Base-by-base conservation (phyloP, 2,329 filamentous ascomycete genomes). In the Colletotrichum spinosum region DNA sequence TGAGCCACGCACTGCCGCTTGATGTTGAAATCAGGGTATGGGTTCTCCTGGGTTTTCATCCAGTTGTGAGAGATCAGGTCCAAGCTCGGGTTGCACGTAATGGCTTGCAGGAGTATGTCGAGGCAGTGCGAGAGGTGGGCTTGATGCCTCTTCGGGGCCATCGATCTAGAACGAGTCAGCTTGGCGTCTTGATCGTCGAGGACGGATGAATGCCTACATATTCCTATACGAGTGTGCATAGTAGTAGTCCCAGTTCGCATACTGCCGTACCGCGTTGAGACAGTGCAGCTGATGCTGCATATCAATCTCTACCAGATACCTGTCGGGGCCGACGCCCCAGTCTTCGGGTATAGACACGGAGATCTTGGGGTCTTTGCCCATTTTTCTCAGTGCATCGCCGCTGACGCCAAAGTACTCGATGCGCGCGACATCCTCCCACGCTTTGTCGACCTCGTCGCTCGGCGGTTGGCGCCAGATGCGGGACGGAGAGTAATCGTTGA, bases 401-500 rank as follows among this genome's bases (percentile, higher is more conserved):
- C 42, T 66, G 13, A 66, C 37, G 15, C 59, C 63, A 10, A 66
- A 66, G 13, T 63, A 66, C 37, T 66, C 63, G 7, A 66, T 66
- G 13, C 54, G 48, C 1, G 63, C 53, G 12, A 66, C 41, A 6
- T 58, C 63, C 1, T 70, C 69, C 70, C 70, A 71, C 2, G 70
- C 70, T 6, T 63, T 53, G 54, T 71, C 70, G 2, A 72, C 69
- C 12, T 69, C 68, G 12, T 69, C 61, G 12, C 66, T 68, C 0
- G 70, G 70, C 1, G 56, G 17, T 6, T 62, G 49, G 1, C 69
- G 65, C 55, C 57, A 71, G 6, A 71, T 66, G 3, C 45, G 73
- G 49, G 74, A 70, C 70, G 76, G 76, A 72, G 75, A 75, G 70
- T 71, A 66, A n/a, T 66, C 63, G 25, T 66, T 66, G 59, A 66